Percentiles rank a stretch among this genome's conserved stretches.
These are phyloP conservation scores for Trichoderma atroviride DNA, from an alignment of 2,329 filamentous ascomycete species.

Conservation along the genomic window DNA sequence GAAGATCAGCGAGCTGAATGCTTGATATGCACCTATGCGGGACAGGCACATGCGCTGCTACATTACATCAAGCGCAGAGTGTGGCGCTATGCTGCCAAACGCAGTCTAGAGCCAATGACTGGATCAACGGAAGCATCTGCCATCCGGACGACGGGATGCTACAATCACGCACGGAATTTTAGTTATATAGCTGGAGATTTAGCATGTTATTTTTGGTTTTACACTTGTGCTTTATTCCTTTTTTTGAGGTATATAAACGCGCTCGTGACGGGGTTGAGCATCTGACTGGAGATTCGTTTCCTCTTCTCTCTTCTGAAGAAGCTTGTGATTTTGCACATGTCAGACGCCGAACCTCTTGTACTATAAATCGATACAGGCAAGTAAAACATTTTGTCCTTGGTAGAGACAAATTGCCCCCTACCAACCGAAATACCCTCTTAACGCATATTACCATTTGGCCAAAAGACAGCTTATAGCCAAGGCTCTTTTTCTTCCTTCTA, in stretches of 20 bases:
- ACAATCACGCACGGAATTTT: not conserved
- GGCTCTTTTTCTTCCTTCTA: not conserved
- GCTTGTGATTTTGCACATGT: not conserved
- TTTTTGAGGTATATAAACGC: not conserved
- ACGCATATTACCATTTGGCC: not conserved
- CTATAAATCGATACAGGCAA: not conserved
- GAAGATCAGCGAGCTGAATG: not conserved
- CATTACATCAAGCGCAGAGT: not conserved
- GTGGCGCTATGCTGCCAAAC: not conserved
- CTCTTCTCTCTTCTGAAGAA: not conserved
- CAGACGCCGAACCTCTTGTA: not conserved
- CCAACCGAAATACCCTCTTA: not conserved
- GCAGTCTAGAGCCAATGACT: not conserved
- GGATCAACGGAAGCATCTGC: slow-evolving; percentile 3
- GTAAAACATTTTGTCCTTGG: not conserved
- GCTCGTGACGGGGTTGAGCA: slow-evolving; percentile 14
- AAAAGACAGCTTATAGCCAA: not conserved
- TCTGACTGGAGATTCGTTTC: not conserved
- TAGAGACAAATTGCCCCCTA: not conserved
- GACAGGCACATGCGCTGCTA: not conserved
- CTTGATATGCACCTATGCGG: slow-evolving; percentile 19
- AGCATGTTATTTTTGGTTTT: not conserved
- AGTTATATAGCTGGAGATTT: not conserved
- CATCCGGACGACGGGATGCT: slow-evolving; percentile 23
- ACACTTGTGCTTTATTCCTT: not conserved